These are phyloP conservation scores for Fusarium buharicum DNA, from an alignment of 2,329 filamentous ascomycete genomes.

Conservation along the genomic window DNA sequence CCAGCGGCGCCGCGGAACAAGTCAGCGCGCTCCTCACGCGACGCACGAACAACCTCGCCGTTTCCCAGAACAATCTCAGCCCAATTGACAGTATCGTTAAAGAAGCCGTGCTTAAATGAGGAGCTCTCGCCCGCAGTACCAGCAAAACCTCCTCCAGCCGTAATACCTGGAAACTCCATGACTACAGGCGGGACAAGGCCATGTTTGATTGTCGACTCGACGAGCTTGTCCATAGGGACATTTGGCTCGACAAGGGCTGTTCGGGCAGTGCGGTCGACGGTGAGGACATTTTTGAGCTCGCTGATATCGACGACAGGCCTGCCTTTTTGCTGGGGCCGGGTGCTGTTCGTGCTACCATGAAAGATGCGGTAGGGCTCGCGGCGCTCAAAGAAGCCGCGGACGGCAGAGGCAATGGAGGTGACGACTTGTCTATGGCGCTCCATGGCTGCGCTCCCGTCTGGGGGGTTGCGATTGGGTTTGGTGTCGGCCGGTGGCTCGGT, in stretches of 20 bases:
- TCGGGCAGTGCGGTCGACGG: slow-evolving; percentile 62
- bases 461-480: background rate
- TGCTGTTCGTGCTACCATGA: slow-evolving; percentile 81
- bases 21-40: slow-evolving; percentile 64
- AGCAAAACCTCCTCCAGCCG: slow-evolving; percentile 73
- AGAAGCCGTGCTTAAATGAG: slow-evolving; percentile 73
- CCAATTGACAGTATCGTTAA: slow-evolving; percentile 69
- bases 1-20: slow-evolving; percentile 73
- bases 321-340: slow-evolving; percentile 63
- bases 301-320: slow-evolving; percentile 75
- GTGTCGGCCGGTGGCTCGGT: slow-evolving; percentile 13
- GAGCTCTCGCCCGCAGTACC: slow-evolving; percentile 74
- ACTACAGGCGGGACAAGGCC: slow-evolving; percentile 72
- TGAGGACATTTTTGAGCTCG: slow-evolving; percentile 70
- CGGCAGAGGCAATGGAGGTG: slow-evolving; percentile 54
- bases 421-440: slow-evolving; percentile 60
- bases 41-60: slow-evolving; percentile 66
- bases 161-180: slow-evolving; percentile 78
- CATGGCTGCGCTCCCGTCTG: slow-evolving; percentile 43
- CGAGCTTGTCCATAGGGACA: slow-evolving; percentile 73
- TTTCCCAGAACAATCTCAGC: slow-evolving; percentile 73
- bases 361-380: slow-evolving; percentile 74
- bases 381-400: slow-evolving; percentile 56
- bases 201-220: slow-evolving; percentile 64
- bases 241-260: slow-evolving; percentile 75